Evolutionary conservation across 179 eudicot species (phyloP).

Genomic region (Camellia oleifera): DNA sequence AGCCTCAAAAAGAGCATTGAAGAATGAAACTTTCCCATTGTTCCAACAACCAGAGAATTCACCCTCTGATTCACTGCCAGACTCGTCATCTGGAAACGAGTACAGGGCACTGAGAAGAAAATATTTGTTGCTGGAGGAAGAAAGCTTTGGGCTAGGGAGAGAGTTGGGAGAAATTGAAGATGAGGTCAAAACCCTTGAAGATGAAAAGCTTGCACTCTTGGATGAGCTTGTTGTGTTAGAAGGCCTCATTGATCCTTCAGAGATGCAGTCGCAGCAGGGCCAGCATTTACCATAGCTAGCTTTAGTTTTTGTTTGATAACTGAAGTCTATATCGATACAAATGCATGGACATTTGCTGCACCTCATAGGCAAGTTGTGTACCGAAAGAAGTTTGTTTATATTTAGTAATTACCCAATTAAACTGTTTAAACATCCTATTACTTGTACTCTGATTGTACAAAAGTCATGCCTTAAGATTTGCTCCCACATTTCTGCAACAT

Average conservation of each 20-base stretch:
- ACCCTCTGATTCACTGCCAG: constrained; percentile 27
- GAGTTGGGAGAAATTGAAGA: constrained; percentile 64
- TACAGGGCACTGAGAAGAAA: constrained; percentile 64
- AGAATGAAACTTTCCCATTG: constrained; percentile 32
- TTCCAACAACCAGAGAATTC: constrained; percentile 34
- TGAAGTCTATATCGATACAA: background rate
- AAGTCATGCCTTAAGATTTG: too few species aligned
- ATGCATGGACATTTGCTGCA: too few species aligned
- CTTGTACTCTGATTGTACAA: too few species aligned
- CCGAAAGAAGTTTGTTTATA: too few species aligned
- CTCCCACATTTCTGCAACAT: too few species aligned
- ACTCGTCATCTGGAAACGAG: constrained; percentile 48
- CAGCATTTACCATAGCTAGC: background rate
- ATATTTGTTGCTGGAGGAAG: constrained; percentile 67
- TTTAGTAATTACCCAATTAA: too few species aligned
- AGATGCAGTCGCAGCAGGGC: constrained; percentile 30
- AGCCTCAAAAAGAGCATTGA: constrained; percentile 37
- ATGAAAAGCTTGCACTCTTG: constrained; percentile 61
- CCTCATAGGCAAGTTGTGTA: too few species aligned
- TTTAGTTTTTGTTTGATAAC: background rate
- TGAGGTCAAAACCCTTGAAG: constrained; percentile 62
- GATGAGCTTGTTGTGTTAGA: constrained; percentile 84
- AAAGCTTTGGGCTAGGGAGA: constrained; percentile 56
- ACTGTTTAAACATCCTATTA: too few species aligned
- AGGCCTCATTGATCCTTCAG: constrained; percentile 76